Base-by-base conservation (phyloP, 805 yeast species). In the Saccharomycopsis guyanensis region DNA sequence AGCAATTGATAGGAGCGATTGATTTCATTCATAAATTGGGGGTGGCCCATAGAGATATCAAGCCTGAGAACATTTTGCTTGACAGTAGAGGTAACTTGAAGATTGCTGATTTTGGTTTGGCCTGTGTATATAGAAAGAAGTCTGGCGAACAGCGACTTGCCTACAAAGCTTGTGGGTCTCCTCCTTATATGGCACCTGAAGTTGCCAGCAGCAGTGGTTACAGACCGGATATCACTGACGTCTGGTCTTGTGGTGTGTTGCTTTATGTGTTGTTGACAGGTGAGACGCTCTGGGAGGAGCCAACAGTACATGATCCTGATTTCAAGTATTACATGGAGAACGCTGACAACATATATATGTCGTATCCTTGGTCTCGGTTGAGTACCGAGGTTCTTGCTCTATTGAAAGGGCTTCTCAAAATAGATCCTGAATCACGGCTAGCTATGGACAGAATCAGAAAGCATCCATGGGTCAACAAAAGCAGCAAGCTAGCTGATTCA, bases 181-280 rank as follows among this genome's bases (percentile, higher is more conserved):
- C 86, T 1, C 89, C 88, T 4, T 83, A 83, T 57, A 73, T 81
- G 68, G 91, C 93, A 1, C 93, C 93, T 1, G 93, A 83, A 55
- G 72, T 83, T 16, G 62, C 72, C 18, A 53, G 55, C 16, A 63
- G 64, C 2, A 61, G 64, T 2, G 70, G 71, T 3, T 83, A 83
- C 54, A 77, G 73, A 39, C 78, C 86, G 1, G 76, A 75, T 43
- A 53, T 59, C 2, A 68, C 79, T 1, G 88, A 82, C 60, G 61
- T 80, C 15, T 82, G 88, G 89, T 78, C 86, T 0, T 72, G 82
- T 55, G 87, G 86, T 1, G 66, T 80, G 3, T 75, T 82, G 2
- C 49, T 81, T 10, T 80, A 75, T 59, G 87, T 80, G 1, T 57
- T 82, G 18, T 55, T 80, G 22, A 68, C 80, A 1, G 89, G 88